Conservation (phyloP, 768 basidiomycete species). For the Flagelloscypha sp. region DNA sequence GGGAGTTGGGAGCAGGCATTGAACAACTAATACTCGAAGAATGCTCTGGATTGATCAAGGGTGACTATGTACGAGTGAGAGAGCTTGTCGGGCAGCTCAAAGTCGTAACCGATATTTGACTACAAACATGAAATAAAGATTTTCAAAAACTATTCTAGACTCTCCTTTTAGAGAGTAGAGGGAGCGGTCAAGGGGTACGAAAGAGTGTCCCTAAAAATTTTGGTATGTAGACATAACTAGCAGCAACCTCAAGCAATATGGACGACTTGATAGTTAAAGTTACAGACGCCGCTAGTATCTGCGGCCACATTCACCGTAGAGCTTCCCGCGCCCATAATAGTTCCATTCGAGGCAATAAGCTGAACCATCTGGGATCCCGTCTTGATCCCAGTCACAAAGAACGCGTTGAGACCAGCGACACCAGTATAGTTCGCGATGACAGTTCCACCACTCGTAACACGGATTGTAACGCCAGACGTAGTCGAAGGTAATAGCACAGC, state of each 20-base stretch:
- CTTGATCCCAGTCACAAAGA: neutral
- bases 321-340: neutral
- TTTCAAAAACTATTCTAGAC: no score
- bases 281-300: constrained; percentile 2
- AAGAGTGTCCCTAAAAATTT: no score
- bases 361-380: neutral
- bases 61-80: no score
- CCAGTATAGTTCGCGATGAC: constrained; percentile 1
- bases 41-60: no score
- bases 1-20: no score
- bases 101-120: no score
- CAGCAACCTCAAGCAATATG: constrained; percentile 9
- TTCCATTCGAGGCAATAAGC: neutral
- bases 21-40: no score
- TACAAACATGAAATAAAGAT: no score
- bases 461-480: constrained; percentile 1
- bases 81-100: no score
- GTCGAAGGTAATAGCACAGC: neutral
- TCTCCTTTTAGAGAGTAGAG: no score
- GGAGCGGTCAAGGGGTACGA: no score
- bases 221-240: no score
- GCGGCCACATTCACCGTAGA: constrained; percentile 2
- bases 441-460: constrained; percentile 1
- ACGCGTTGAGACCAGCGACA: neutral
- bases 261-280: constrained; percentile 3